Evolutionary conservation across 2,329 filamentous ascomycete genomes (phyloP), one percentile per base, ranked within the genome.

Genomic region (Trichoderma endophyticum): DNA sequence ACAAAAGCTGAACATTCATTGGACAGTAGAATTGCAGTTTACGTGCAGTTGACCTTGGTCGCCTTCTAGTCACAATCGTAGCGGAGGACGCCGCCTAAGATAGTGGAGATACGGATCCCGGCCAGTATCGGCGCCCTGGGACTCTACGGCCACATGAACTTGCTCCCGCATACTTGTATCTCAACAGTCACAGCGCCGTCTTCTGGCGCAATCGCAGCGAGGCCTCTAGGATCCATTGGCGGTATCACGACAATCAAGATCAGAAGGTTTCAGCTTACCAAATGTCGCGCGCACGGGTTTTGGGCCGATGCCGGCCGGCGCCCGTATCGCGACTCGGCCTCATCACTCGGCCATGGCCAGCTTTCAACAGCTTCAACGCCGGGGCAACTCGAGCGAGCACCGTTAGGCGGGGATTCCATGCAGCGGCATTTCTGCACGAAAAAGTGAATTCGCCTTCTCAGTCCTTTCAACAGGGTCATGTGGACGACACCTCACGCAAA

Each of bases 401-500:
- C 26, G 15, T 3, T 26, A 65, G 36, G 18, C 48, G 72, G 12
- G 18, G 36, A 5, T 65, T 73, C 6, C 72, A 54, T 21, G 61
- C 59, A 3, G 61, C 70, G 3, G 0, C 70, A 21, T 4, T 21
- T 11, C n/a, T 68, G 1, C n/a, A 18, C 2, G 63, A 72, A 14
- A 69, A 54, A 18, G 34, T 24, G 9, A 54, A 12, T 4, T 30
- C 30, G 11, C 21, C 62, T 24, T 34, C 54, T 8, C 36, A 6
- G 12, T 26, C 32, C n/a, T 24, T 34, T 6, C 48, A 66, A 36
- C 34, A 39, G 21, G 51, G 57, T 6, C 39, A 18, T 7, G 57
- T 51, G 14, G 76, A 71, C 24, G 70, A 73, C 15, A 74, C 73
- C 48, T 73, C 76, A 36, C 74, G 74, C 36, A 77, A 77, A 56